Evolutionary conservation across 2,329 filamentous ascomycete species (phyloP), one percentile per base, ranked within the genome.

Genomic region (Sordariomycetes sp.): DNA sequence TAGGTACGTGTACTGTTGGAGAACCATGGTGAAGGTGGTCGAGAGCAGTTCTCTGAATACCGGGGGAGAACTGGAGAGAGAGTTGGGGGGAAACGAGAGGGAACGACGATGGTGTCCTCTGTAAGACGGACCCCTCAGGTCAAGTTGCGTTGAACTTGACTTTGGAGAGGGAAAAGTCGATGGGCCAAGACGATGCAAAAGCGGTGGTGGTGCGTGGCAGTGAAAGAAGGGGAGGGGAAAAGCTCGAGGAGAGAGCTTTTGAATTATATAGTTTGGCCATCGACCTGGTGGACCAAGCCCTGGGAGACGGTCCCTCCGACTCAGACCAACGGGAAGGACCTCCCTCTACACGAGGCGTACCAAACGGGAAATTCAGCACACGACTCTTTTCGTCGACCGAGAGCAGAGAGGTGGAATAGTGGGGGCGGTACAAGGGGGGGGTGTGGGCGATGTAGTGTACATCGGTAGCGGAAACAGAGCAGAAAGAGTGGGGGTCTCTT

Each of bases 1-100:
- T 61, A 86, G 74, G 66, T 85, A 86, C 69, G 83, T 78, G 61
- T 78, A 86, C 64, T 86, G 76, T 59, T 74, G 71, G 57, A 82
- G 68, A 58, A 60, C 40, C 55, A 57, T 57, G 28, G 16, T 53
- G 46, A 48, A 20, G 22, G 46, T 10, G 40, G 40, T 46, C 16
- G 40, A n/a, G 40, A n/a, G 40, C 18, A 32, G 28, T 32, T 8
- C 28, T 32, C 8, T 8, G 28, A 32, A 7, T 40, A 11, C 8
- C 40, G 40, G 40, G 18, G 18, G 40, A 18, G 3, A n/a, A 7
- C n/a, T 6, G 16, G 5, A 6, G 40, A 32, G 46, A 20, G 34
- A n/a, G 40, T n/a, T 7, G 28, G 18, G 54, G 35, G 50, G 18
- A 8, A 25, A 50, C n/a, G 54, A 22, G 10, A 37, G 37, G 40